Percentiles rank a stretch among this genome's conserved stretches.
Conservation (phyloP, 345 rosid species). For the Euclidium syriacum region DNA sequence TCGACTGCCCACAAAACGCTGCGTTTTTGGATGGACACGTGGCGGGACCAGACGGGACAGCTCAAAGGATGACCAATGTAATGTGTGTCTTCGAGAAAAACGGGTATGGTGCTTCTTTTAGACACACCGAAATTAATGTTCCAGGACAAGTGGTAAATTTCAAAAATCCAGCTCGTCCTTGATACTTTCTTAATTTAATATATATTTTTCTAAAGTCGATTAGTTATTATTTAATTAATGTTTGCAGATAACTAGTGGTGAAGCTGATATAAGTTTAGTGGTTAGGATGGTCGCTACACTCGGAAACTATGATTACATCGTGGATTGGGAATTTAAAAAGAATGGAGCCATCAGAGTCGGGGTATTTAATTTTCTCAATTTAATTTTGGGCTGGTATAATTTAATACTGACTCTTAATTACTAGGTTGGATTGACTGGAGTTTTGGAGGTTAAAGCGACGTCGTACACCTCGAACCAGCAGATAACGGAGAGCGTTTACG, state of each 20-base stretch:
- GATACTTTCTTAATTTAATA: too few species aligned
- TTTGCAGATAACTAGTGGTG: constrained; percentile 57
- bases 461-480: constrained; percentile 42
- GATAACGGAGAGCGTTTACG: constrained; percentile 39
- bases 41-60: constrained; percentile 54
- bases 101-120: constrained; percentile 51
- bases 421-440: constrained; percentile 65
- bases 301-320: constrained; percentile 75
- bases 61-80: constrained; percentile 41
- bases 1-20: constrained; percentile 66
- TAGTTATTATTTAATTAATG: not conserved
- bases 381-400: too few species aligned
- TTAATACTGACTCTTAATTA: not conserved
- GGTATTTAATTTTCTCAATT: constrained; percentile 28
- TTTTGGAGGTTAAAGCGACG: constrained; percentile 54
- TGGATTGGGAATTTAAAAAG: constrained; percentile 78
- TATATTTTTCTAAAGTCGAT: not conserved
- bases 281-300: constrained; percentile 72
- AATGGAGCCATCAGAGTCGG: constrained; percentile 62
- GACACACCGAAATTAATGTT: constrained; percentile 67
- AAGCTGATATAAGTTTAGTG: constrained; percentile 57
- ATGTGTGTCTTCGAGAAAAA: constrained; percentile 66
- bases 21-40: constrained; percentile 50
- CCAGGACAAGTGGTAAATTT: constrained; percentile 63
- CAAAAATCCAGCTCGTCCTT: constrained; percentile 1